Base-by-base conservation (phyloP, 2,329 filamentous ascomycete species). In the Penicillium italicum region DNA sequence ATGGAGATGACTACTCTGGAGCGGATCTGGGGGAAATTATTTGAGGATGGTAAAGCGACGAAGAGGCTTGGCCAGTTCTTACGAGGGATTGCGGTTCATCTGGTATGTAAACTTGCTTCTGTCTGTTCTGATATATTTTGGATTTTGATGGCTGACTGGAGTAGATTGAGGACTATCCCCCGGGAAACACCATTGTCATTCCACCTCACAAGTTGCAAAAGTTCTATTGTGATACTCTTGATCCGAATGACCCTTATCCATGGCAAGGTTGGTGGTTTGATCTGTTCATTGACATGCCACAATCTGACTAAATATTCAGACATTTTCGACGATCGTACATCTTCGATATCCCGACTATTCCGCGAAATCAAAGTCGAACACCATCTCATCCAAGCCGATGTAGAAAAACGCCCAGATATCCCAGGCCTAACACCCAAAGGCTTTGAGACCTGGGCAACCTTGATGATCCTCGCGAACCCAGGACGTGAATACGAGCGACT, bases 1-100 rank as follows among this genome's bases (percentile, higher is more conserved):
- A 72, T 73, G 31, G 82, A 85, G 56, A 69, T 80, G 58, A 85
- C 82, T 1, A 82, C 82, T 1, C 72, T 88, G 28, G 89, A 92
- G 69, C 83, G 82, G 67, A 86, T 86, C 67, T 96, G 91, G 91
- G 88, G 89, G 6, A 79, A 79, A 10, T 72, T 96, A 3, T 95
- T 95, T 67, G 85, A 79, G 3, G 79, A 85, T 28, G 88, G 86
- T 0, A 80, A 82, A 53, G 84, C 89, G 1, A 92, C 90, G 0
- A 72, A 79, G 45, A 80, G 89, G 49, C 79, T 93, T 16, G 82
- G 83, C 0, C 83, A 91, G 61, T 85, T 94, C 37, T 75, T 95
- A 46, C 80, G 85, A 53, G 89, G 89, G 0, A 77, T 96, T 54
- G 90, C 89, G 12, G 79, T 84, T 51, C 86, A 91, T 69, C 76